Base-by-base conservation (phyloP, 1,284 basidiomycete species). In the Trichosporon faecale region DNA sequence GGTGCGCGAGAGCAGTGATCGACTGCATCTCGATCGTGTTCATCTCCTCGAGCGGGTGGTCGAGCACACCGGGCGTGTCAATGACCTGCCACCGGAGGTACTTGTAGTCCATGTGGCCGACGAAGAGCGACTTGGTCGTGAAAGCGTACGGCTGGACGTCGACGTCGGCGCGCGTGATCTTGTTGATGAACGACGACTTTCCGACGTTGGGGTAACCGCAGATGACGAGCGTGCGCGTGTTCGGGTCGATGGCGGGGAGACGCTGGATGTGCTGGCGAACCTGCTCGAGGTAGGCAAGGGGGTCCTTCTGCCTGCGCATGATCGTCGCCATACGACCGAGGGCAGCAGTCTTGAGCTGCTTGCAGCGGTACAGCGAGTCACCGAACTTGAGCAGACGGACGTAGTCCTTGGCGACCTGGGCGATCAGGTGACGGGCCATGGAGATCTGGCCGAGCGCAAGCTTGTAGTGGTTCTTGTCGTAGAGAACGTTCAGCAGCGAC, bases 11-110 rank as follows among this genome's bases (percentile, higher is more conserved):
- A 8, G 95, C 95, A 49, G 94, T 98, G 83, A 98, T 95, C 78
- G 92, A 95, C 86, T 98, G 95, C 94, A 98, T 98, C 85, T 98
- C 95, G 76, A 98, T 98, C 71, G 95, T 97, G 87, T 97, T 97
- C 95, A 98, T 97, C 72, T 98, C 95, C 84, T 98, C 95, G 57
- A 98, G 87, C 1, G 95, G 95, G 82, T 96, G 94, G 70, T 83
- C 83, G 67, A 96, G 86, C 70, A 96, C 91, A 73, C 94, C 94
- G 12, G 94, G 94, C 49, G 94, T 96, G 86, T 95, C 94, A 78
- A 98, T 95, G 63, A 97, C 95, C 84, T 98, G 95, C 95, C 95
- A 98, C 74, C 95, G 89, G 76, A 98, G 88, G 85, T 98, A 98
- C 81, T 95, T 94, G 87, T 98, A 97, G 84, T 98, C 95, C 81